Evolutionary conservation across 495 filamentous ascomycete genomes (phyloP).

Genomic region (Hypomontagnella submonticulosa): DNA sequence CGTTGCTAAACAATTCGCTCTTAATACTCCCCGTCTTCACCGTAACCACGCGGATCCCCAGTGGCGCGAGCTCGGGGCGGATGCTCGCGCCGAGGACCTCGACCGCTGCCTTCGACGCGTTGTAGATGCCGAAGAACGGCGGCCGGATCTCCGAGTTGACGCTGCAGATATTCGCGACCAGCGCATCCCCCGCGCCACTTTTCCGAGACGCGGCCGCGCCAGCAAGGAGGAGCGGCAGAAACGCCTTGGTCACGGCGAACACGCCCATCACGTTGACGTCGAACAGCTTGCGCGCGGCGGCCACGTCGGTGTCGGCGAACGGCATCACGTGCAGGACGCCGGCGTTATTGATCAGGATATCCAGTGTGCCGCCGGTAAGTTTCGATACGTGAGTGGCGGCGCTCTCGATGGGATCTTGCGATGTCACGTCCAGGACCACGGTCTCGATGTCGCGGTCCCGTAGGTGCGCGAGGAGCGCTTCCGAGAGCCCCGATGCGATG

Average conservation of each 20-base stretch:
- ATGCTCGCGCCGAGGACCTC: slow-evolving; percentile 57
- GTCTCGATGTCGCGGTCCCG: slow-evolving; percentile 54
- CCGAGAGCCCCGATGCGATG: slow-evolving; percentile 64
- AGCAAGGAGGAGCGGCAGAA: slow-evolving; percentile 61
- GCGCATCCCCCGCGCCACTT: slow-evolving; percentile 46
- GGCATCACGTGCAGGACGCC: slow-evolving; percentile 56
- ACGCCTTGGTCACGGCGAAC: slow-evolving; percentile 63
- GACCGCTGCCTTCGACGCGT: slow-evolving; percentile 65
- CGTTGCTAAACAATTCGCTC: slow-evolving; percentile 34
- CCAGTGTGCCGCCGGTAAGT: slow-evolving; percentile 52
- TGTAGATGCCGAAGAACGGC: slow-evolving; percentile 59
- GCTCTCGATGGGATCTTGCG: slow-evolving; percentile 48
- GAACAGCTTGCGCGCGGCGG: slow-evolving; percentile 57
- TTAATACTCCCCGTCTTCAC: slow-evolving; percentile 46
- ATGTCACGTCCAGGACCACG: slow-evolving; percentile 61
- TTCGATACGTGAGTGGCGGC: slow-evolving; percentile 44
- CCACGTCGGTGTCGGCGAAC: slow-evolving; percentile 60
- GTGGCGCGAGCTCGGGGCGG: slow-evolving; percentile 64
- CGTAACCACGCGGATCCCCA: slow-evolving; percentile 56
- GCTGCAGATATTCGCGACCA: slow-evolving; percentile 62
- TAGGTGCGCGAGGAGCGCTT: slow-evolving; percentile 52
- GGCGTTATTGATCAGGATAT: slow-evolving; percentile 69
- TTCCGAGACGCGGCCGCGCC: slow-evolving; percentile 42
- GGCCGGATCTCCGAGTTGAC: slow-evolving; percentile 50
- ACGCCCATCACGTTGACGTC: slow-evolving; percentile 66